Base-by-base conservation (phyloP, 192 early-diverging fungal species). In the Coemansia sp. region DNA sequence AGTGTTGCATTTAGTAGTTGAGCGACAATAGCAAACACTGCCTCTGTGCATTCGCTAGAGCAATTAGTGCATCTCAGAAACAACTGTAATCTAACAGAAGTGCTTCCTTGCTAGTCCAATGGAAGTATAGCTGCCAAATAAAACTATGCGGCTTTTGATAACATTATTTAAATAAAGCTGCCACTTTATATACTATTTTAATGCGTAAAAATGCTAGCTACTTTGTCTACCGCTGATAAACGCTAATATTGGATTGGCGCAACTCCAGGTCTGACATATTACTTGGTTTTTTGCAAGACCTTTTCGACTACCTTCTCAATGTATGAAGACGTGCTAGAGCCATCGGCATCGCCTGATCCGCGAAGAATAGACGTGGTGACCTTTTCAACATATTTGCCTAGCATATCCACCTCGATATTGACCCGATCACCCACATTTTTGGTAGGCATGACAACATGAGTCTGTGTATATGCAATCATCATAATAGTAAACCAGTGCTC, bases 401-500 rank as follows among this genome's bases (percentile, higher is more conserved):
- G 83, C 88, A 96, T 94, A 68, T 99, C 97, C 2, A 97, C 95
- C 81, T 99, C 97, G 49, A 99, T 76, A 72, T 99, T 99, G 57
- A 98, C 92, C 57, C 73, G 74, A 54, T 86, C 85, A 2, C 93
- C 94, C 12, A 87, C 68, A 29, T 83, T 66, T 74, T 91, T 90
- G 9, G 48, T 64, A 6, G 93, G 87, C 83, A 98, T 85, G 22
- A 92, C 89, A 16, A 97, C 92, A 37, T 89, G 82, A 10, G 68
- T 62, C 79, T 95, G 95, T 2, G 94, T 97, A 73, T 99, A 88
- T 9, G 95, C 90, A 66, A 99, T 93, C 79, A 99, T 85, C 95
- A 98, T 98, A 57, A 99, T 89, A 6, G 84, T 85, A 69, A 99
- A 99, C 57, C 85, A 88, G 27, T 85, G 71, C 43, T 88, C 78